phyloP scores from a whole-genome alignment of 768 basidiomycete species.

The Hydnomerulius pinastri region DNA sequence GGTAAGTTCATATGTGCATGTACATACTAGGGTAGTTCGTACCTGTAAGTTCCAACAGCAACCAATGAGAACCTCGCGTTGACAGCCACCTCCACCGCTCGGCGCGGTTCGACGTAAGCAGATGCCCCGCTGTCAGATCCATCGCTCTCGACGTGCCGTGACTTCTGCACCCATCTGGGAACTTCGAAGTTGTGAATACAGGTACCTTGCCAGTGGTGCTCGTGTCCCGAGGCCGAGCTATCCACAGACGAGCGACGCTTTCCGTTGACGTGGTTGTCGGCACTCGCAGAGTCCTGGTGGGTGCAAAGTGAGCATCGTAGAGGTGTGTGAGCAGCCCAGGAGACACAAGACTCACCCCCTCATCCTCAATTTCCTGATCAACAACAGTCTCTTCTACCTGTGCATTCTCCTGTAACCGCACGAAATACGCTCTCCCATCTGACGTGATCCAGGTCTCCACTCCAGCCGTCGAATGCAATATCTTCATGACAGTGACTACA shows the following conservation, averaged over 20 bases:
- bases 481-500: conserved; percentile 64
- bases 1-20: neutral
- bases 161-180: conserved; percentile 81
- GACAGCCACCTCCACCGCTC: conserved; percentile 65
- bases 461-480: conserved; percentile 58
- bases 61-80: conserved; percentile 82
- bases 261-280: conserved; percentile 7
- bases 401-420: conserved; percentile 54
- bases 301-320: too few relatives aligned
- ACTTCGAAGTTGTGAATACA: conserved; percentile 76
- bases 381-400: conserved; percentile 1
- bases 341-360: conserved; percentile 43
- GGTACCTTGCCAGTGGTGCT: conserved; percentile 65
- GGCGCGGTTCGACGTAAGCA: conserved; percentile 64
- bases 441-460: conserved; percentile 85
- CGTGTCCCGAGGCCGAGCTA: conserved; percentile 7
- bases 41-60: conserved; percentile 79
- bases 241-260: conserved; percentile 5
- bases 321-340: too few relatives aligned
- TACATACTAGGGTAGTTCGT: conserved; percentile 8
- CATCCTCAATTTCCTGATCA: conserved; percentile 42
- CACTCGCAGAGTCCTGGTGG: conserved; percentile 14
- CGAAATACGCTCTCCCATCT: conserved; percentile 81
- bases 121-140: conserved; percentile 32
- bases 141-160: conserved; percentile 54